These are phyloP conservation scores for Plenodomus tracheiphilus DNA, from an alignment of 2,329 filamentous ascomycete genomes.

Conservation along the genomic window DNA sequence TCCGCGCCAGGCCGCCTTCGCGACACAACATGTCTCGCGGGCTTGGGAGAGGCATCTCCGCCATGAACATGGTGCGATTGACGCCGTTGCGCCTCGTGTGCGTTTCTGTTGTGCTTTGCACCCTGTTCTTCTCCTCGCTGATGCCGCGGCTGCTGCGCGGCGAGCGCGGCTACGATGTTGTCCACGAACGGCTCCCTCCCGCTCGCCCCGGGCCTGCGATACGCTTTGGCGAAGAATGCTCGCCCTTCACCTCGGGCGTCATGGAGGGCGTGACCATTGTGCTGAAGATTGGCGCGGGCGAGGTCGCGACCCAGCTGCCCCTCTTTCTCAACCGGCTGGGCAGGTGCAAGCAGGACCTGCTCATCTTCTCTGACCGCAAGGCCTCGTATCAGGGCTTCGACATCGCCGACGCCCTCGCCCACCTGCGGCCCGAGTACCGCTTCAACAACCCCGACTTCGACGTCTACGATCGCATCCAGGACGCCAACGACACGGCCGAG, in stretches of 20 bases:
- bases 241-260: constrained; percentile 35
- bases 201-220: constrained; percentile 23
- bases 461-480: constrained; percentile 54
- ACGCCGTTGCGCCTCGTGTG: constrained; percentile 40
- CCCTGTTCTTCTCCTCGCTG: constrained; percentile 25
- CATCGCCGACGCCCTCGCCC: constrained; percentile 52
- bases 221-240: constrained; percentile 35
- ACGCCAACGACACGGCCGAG: constrained; percentile 35
- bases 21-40: too few relatives aligned
- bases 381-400: constrained; percentile 55
- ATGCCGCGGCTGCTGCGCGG: constrained; percentile 29
- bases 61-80: constrained; percentile 39
- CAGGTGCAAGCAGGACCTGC: constrained; percentile 58
- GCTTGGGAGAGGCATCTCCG: constrained; percentile 1
- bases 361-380: constrained; percentile 63
- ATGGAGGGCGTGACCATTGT: constrained; percentile 57
- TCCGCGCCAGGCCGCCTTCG: too few relatives aligned
- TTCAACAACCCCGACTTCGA: constrained; percentile 54
- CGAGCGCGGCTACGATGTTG: constrained; percentile 37
- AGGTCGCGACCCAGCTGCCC: constrained; percentile 60
- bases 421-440: constrained; percentile 47
- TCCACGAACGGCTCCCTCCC: constrained; percentile 30
- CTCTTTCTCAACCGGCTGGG: constrained; percentile 59
- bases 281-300: constrained; percentile 62
- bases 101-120: constrained; percentile 27